Evolutionary conservation across 176 grass and related monocot genomes (phyloP).

Genomic region (Bromus sterilis): DNA sequence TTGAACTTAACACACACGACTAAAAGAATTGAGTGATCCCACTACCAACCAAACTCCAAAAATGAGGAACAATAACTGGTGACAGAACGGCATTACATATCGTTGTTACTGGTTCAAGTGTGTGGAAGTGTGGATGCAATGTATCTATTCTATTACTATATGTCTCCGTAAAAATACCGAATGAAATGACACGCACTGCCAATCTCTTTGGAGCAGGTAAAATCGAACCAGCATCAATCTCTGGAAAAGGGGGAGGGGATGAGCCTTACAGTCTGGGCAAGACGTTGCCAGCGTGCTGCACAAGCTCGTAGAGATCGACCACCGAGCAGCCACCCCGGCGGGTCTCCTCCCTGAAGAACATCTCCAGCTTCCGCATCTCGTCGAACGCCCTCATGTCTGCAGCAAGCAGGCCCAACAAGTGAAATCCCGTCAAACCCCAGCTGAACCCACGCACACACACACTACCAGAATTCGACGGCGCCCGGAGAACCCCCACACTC

Average conservation of each 20-base stretch:
- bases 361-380: conserved; percentile 94
- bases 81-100: neutral
- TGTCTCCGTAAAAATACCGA: neutral
- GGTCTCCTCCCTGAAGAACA: conserved; percentile 98
- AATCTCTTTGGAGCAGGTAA: neutral
- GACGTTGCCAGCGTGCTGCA: conserved; percentile 93
- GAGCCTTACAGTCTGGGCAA: conserved; percentile 84
- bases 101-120: neutral
- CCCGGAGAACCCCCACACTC: neutral
- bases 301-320: conserved; percentile 88
- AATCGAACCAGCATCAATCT: neutral
- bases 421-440: conserved; percentile 13
- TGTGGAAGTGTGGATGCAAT: neutral
- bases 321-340: conserved; percentile 72
- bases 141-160: neutral
- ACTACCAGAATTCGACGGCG: neutral
- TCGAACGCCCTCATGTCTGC: conserved; percentile 97
- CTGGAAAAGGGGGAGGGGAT: neutral
- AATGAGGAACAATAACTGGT: neutral
- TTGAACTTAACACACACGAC: neutral
- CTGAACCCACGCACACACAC: neutral
- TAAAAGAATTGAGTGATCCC: neutral
- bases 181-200: neutral
- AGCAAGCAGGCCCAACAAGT: neutral
- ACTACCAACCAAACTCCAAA: neutral